Percentiles rank a stretch among this genome's conserved stretches.
Conservation (phyloP, 805 yeast genomes). For the Candida orba region DNA sequence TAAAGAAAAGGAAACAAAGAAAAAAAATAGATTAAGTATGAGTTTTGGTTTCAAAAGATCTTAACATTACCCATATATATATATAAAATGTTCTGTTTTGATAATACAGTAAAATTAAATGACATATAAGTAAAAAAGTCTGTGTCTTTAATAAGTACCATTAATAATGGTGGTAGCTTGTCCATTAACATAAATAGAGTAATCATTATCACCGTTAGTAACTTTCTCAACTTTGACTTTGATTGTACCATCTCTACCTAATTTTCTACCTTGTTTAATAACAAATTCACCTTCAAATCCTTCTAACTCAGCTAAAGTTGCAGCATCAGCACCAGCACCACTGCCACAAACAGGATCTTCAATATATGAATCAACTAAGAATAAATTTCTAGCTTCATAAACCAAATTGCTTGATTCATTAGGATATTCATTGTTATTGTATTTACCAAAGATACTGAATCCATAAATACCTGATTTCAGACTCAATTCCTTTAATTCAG, state of each 20-base stretch:
- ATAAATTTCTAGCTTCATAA: constrained; percentile 39
- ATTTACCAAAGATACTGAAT: constrained; percentile 32
- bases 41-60: constrained; percentile 13
- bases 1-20: constrained; percentile 7
- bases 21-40: constrained; percentile 22
- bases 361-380: constrained; percentile 24
- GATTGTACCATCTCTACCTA: constrained; percentile 34
- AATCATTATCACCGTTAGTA: constrained; percentile 6
- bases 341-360: constrained; percentile 54
- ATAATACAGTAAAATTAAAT: no score
- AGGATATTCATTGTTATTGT: constrained; percentile 13
- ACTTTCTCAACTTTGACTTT: constrained; percentile 19
- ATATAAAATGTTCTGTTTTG: no score
- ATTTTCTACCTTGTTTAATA: constrained; percentile 33
- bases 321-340: constrained; percentile 33
- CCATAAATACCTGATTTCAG: constrained; percentile 26
- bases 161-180: constrained; percentile 30
- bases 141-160: constrained; percentile 23
- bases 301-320: constrained; percentile 22
- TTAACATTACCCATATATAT: not conserved
- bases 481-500: constrained; percentile 17
- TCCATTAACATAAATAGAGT: constrained; percentile 32
- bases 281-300: constrained; percentile 16
- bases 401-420: constrained; percentile 9
- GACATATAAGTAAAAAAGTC: no score